phyloP scores from a whole-genome alignment of 768 basidiomycete genomes.

The Strobilomyces confusus region DNA sequence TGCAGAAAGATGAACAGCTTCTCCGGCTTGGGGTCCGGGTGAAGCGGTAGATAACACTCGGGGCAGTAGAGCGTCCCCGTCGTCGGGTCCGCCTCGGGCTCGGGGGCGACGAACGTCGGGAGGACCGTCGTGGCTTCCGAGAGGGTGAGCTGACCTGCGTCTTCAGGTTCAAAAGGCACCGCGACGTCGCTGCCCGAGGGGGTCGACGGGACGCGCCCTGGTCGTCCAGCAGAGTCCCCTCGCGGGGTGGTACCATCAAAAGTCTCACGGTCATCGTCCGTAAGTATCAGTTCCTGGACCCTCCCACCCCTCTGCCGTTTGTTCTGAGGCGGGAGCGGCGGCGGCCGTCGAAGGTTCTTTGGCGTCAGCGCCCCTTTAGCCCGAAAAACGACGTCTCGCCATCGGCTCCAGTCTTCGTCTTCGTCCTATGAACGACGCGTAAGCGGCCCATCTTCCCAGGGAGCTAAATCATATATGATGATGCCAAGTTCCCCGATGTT shows the following conservation, averaged over 20 bases:
- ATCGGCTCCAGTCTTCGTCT: conserved; percentile 84
- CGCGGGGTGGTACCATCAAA: not conserved
- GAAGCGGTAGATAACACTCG: conserved; percentile 89
- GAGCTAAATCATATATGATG: not conserved
- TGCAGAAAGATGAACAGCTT: conserved; percentile 95
- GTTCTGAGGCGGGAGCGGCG: conserved; percentile 58
- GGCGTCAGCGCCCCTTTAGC: conserved; percentile 58
- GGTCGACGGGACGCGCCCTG: not conserved
- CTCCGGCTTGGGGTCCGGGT: conserved; percentile 91
- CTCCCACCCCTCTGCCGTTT: conserved; percentile 54
- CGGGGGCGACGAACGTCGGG: conserved; percentile 17
- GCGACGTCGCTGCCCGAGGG: not conserved
- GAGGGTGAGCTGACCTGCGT: conserved; percentile 34
- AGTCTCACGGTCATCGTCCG: not conserved
- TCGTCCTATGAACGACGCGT: conserved; percentile 53
- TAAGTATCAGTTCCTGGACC: conserved; percentile 7
- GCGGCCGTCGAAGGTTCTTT: conserved; percentile 18
- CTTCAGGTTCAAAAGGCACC: not conserved
- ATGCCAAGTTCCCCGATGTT: not conserved
- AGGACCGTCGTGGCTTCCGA: conserved; percentile 46
- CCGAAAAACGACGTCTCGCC: conserved; percentile 81
- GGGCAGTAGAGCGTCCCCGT: conserved; percentile 66
- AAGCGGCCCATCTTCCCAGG: not conserved
- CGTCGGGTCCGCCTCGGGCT: conserved; percentile 33
- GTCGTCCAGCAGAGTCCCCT: not conserved